Conservation (phyloP, 495 filamentous ascomycete genomes). For the Penicillium silybi region DNA sequence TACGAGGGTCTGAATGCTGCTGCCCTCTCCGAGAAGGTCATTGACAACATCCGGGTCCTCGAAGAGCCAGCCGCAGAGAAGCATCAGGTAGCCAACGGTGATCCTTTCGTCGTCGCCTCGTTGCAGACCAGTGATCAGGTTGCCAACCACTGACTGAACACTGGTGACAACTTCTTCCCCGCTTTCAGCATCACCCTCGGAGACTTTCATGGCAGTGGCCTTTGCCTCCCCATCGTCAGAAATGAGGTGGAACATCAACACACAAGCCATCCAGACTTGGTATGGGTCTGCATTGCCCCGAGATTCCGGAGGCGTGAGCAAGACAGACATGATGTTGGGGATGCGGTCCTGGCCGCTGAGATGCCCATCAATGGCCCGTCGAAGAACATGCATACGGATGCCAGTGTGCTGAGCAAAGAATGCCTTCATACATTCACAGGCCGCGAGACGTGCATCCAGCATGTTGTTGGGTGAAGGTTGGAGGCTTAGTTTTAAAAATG, state of each 20-base stretch:
- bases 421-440: conserved; percentile 85
- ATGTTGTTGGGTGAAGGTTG: conserved; percentile 58
- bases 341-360: conserved; percentile 72
- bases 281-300: conserved; percentile 74
- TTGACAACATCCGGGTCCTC: conserved; percentile 90
- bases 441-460: conserved; percentile 78
- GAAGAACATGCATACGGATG: conserved; percentile 79
- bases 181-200: conserved; percentile 81
- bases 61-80: conserved; percentile 89
- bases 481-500: conserved; percentile 82
- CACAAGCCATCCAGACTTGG: conserved; percentile 83
- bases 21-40: conserved; percentile 93
- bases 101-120: conserved; percentile 76
- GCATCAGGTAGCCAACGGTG: conserved; percentile 82
- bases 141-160: conserved; percentile 79
- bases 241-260: conserved; percentile 86
- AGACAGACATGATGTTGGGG: conserved; percentile 83
- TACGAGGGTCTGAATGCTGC: conserved; percentile 79
- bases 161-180: conserved; percentile 96
- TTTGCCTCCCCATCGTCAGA: conserved; percentile 81
- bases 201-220: conserved; percentile 70
- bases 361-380: conserved; percentile 86
- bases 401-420: conserved; percentile 78
- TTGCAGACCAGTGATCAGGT: conserved; percentile 72
- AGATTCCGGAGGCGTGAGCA: conserved; percentile 60